Evolutionary conservation across 176 grass and related monocot genomes (phyloP).

Genomic region (Oryza meyeriana): DNA sequence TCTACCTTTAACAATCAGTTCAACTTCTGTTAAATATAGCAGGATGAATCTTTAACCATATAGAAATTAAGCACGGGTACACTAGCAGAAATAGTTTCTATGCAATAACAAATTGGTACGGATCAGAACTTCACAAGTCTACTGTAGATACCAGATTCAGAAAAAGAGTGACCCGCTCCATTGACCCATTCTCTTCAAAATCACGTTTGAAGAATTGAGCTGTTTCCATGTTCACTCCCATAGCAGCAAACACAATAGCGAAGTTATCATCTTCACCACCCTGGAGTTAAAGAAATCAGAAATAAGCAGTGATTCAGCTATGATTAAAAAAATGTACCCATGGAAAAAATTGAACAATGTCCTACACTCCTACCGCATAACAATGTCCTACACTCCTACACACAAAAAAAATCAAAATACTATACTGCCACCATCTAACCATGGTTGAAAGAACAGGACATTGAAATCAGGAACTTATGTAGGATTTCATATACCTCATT

Average conservation of each 20-base stretch:
- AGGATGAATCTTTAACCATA: background rate
- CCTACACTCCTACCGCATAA: background rate
- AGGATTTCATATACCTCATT: background rate
- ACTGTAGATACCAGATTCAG: conserved; percentile 80
- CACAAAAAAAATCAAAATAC: background rate
- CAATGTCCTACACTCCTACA: background rate
- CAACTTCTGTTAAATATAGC: background rate
- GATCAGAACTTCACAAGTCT: background rate
- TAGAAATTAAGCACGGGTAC: background rate
- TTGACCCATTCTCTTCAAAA: conserved; percentile 99
- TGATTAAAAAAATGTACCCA: background rate
- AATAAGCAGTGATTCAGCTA: background rate
- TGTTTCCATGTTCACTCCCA: conserved; percentile 99
- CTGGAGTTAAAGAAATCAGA: conserved; percentile 35
- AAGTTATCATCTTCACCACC: conserved; percentile 94
- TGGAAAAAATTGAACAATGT: background rate
- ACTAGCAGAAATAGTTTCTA: background rate
- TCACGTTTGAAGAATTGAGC: conserved; percentile 99
- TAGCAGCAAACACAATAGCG: conserved; percentile 99
- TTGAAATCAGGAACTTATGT: background rate
- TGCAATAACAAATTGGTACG: background rate
- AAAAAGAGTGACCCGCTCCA: conserved; percentile 98
- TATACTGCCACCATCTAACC: background rate
- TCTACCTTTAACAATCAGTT: background rate
- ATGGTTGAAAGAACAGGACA: background rate